Evolutionary conservation across 305 asterid genomes (phyloP), one percentile per base, ranked within the genome.

Genomic region (Solanum hybrid): DNA sequence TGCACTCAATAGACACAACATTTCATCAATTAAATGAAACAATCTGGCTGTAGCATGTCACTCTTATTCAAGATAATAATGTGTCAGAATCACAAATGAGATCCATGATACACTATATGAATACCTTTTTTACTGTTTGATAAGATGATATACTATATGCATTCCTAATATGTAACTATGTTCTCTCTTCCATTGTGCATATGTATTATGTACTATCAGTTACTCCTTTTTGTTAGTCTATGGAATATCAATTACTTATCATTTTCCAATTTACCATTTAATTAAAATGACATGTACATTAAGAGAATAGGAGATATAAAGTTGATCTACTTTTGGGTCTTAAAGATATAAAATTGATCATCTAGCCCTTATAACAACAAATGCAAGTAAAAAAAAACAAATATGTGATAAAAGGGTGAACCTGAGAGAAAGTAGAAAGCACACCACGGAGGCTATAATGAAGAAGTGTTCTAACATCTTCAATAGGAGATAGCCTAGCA

Each of bases 351-450:
- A 26, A 81, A 57, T 24, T 40, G 35, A 81, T 39, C 86, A 22
- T 78, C 57, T 3, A 13, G n/a, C 86, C 33, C 29, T 13, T 40
- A 22, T 81, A 26, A 37, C 22, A 39, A 81, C 35, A 26, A 80
- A 39, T 24, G 14, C 34, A 39, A 39, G 51, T 81, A 39, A 39
- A n/a, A 67, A 57, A 57, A 69, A 69, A 20, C 39, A 46, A 29
- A 18, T 35, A 51, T 29, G 20, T 46, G 87, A 57, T 11, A 18
- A 37, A 86, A 46, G 35, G 31, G 24, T 40, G 26, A 36, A 97
- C 99, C 96, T 89, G 92, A 86, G 99, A 97, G 92, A 97, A 93
- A 85, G 99, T 97, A 67, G 99, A 97, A 89, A 97, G 98, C 93
- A 95, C 89, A 86, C 98, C 99, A 39, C 99, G 98, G 67, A 91